These are phyloP conservation scores for Niebla homalea DNA, from an alignment of 495 filamentous ascomycete species.

Conservation along the genomic window DNA sequence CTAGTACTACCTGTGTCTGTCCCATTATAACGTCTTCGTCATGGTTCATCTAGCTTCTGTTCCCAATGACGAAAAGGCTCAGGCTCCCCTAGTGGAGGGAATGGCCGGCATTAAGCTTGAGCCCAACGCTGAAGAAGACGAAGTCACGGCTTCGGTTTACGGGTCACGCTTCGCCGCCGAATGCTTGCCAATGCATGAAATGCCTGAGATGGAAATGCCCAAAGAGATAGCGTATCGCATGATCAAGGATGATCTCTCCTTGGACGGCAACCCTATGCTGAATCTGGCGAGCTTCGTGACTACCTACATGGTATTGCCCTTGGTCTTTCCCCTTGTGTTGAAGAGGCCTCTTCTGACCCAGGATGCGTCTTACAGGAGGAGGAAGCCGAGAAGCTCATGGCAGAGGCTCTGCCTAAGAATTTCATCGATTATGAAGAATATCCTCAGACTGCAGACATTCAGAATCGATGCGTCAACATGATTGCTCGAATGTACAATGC, in stretches of 20 bases:
- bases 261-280: conserved; percentile 81
- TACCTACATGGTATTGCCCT: conserved; percentile 58
- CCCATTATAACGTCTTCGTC: conserved; percentile 11
- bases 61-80: conserved; percentile 34
- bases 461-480: conserved; percentile 87
- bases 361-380: conserved; percentile 44
- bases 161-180: conserved; percentile 66
- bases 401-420: conserved; percentile 78
- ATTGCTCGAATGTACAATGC: conserved; percentile 79
- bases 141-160: conserved; percentile 67
- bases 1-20: no score
- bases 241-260: conserved; percentile 85
- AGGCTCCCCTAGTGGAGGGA: conserved; percentile 21
- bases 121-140: conserved; percentile 42
- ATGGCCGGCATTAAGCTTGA: conserved; percentile 34
- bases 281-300: conserved; percentile 70
- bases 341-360: neutral
- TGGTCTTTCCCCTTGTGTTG: neutral
- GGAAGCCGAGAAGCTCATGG: conserved; percentile 83
- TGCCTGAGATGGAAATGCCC: conserved; percentile 86
- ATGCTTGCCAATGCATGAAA: conserved; percentile 67
- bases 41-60: conserved; percentile 59
- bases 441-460: conserved; percentile 76
- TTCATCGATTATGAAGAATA: conserved; percentile 93
- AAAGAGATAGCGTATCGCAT: conserved; percentile 82